Evolutionary conservation across 805 yeast genomes (phyloP).

Genomic region (Pichia insulana): DNA sequence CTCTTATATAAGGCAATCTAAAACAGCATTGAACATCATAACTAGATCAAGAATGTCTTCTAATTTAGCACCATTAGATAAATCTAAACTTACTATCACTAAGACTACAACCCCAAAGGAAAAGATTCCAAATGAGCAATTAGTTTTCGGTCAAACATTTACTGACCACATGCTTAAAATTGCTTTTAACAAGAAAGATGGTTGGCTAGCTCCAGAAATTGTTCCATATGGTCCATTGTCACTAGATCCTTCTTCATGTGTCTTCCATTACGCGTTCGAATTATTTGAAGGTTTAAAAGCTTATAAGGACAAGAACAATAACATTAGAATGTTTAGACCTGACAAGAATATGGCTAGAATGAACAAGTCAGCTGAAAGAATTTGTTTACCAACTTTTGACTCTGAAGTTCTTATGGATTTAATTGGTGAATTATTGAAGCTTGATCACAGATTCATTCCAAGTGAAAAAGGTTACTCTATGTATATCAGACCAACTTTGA

Average conservation of each 20-base stretch:
- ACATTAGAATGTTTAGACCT: slow-evolving; percentile 80
- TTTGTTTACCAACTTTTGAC: slow-evolving; percentile 83
- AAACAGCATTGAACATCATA: background rate
- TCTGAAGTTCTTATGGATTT: slow-evolving; percentile 65
- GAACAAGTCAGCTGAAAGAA: slow-evolving; percentile 82
- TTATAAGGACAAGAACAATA: slow-evolving; percentile 54
- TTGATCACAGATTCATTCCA: slow-evolving; percentile 78
- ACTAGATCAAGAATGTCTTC: slow-evolving; percentile 18
- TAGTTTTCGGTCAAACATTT: slow-evolving; percentile 67
- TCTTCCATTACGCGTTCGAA: slow-evolving; percentile 91
- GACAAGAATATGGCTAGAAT: slow-evolving; percentile 87
- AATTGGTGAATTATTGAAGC: slow-evolving; percentile 64
- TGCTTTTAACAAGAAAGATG: slow-evolving; percentile 68
- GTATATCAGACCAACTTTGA: slow-evolving; percentile 90
- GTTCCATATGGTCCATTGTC: slow-evolving; percentile 70
- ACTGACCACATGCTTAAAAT: slow-evolving; percentile 84
- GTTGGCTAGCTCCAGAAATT: slow-evolving; percentile 89
- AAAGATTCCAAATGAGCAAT: slow-evolving; percentile 50
- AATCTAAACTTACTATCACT: slow-evolving; percentile 44
- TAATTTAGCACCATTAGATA: slow-evolving; percentile 34
- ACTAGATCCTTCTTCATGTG: slow-evolving; percentile 83
- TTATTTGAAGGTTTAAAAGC: slow-evolving; percentile 96
- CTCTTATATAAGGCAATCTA: slow-evolving; percentile 1
- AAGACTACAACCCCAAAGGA: slow-evolving; percentile 41
- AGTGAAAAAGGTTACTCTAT: slow-evolving; percentile 80